Base-by-base conservation (phyloP, 1,139 yeast genomes). In the Candida labiduridarum region DNA sequence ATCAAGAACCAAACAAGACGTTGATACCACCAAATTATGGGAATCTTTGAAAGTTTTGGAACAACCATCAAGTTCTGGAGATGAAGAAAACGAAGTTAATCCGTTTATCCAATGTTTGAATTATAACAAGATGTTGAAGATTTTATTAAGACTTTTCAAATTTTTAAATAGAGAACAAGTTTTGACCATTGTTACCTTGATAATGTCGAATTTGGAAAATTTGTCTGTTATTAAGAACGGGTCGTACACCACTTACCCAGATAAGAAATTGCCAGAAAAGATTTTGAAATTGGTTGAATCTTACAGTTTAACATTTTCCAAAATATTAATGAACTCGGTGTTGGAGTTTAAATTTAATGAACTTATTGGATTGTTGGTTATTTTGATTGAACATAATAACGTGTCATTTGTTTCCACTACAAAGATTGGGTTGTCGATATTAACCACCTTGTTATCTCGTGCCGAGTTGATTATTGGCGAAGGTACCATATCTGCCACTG, bases 401-500 rank as follows among this genome's bases (percentile, higher is more conserved):
- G 84, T 89, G 30, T 81, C 92, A 14, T 83, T 85, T 63, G 81
- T 89, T 29, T 82, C 89, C 10, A 85, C 94, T 4, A 89, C 97
- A 46, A 89, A 89, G 68, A 81, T 89, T 57, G 98, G 98, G 16
- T 81, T 91, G 61, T 87, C 96, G 3, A 76, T 92, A 53, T 80
- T 92, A 52, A 94, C 98, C 0, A 90, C 96, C 14, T 76, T 94
- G 58, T 84, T 92, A 54, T 89, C 97, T 5, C 84, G 97, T 62
- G 96, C 97, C 19, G 98, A 94, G 68, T 82, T 92, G 59, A 87
- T 91, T 61, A 87, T 88, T 65, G 97, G 96, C 64, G 97, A 91
- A 62, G 83, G 84, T 15, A 68, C 72, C 40, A 74, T 83, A 42
- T 78, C 83, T 12, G 87, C 84, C 53, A 79, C 84, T 10, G 84